Evolutionary conservation across 345 rosid species (phyloP).

Genomic region (Erysimum cheiranthoides): DNA sequence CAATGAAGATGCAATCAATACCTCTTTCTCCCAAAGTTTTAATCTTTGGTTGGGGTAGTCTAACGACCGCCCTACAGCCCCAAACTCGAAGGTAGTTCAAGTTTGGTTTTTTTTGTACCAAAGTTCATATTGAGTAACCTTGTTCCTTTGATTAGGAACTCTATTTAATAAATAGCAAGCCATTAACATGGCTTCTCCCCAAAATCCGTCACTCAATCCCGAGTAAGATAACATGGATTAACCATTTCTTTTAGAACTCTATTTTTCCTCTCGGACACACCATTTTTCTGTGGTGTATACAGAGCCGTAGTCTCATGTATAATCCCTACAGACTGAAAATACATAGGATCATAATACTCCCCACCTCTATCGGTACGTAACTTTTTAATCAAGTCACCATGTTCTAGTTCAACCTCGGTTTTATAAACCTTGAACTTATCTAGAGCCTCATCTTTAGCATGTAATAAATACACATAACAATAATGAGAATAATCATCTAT

Average conservation of each 20-base stretch:
- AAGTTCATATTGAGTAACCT: constrained; percentile 6
- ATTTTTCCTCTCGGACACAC: constrained; percentile 15
- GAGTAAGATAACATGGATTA: constrained; percentile 7
- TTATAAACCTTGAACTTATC: neutral
- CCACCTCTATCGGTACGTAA: neutral
- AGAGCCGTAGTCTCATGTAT: constrained; percentile 22
- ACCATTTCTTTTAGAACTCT: constrained; percentile 16
- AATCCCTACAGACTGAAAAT: neutral
- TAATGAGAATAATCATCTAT: neutral
- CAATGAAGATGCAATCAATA: constrained; percentile 13
- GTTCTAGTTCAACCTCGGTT: neutral
- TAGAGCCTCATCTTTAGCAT: neutral
- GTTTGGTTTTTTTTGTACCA: constrained; percentile 17
- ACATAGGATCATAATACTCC: neutral
- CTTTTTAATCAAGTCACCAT: neutral
- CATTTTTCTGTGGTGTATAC: constrained; percentile 28
- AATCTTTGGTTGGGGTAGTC: constrained; percentile 15
- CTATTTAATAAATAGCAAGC: constrained; percentile 11
- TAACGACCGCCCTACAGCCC: neutral
- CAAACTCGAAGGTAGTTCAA: constrained; percentile 18
- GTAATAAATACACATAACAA: neutral
- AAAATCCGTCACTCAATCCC: constrained; percentile 9
- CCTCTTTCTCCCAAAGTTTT: constrained; percentile 9
- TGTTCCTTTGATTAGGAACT: constrained; percentile 13
- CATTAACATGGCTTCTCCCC: constrained; percentile 12